Percentiles rank a stretch among this genome's conserved stretches.
Evolutionary conservation across 805 yeast genomes (phyloP).

Genomic region (Wickerhamiella siamensis): DNA sequence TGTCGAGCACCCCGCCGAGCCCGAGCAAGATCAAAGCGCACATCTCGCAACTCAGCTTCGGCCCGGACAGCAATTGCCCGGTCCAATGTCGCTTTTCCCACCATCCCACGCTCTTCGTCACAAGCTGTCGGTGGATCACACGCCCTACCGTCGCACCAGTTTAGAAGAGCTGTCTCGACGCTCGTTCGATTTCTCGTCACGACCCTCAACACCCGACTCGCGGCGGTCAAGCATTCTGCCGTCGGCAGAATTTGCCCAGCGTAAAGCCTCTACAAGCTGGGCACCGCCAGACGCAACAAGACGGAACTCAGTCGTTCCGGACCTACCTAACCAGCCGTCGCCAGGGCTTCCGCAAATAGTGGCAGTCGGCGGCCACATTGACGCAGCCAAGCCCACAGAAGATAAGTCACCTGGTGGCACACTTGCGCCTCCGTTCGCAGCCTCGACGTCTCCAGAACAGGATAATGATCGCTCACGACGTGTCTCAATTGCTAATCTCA

Average conservation of each 20-base stretch:
- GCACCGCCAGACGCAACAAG: neutral
- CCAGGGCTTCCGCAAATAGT: no score
- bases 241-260: neutral
- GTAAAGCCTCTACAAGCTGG: neutral
- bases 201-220: conserved; percentile 5
- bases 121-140: neutral
- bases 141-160: conserved; percentile 1
- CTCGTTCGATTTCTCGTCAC: conserved; percentile 1
- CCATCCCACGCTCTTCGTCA: neutral
- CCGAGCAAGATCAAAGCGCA: neutral
- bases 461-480: neutral
- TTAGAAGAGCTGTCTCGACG: conserved; percentile 2
- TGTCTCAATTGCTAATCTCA: neutral
- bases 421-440: no score
- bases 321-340: no score
- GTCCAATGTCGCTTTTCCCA: neutral
- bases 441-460: no score
- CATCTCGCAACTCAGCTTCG: neutral
- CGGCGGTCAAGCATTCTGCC: conserved; percentile 2
- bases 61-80: neutral
- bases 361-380: no score
- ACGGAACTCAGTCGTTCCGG: neutral
- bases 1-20: neutral
- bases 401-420: no score
- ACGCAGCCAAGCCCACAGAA: no score